Percentiles rank a stretch among this genome's conserved stretches.
These are phyloP conservation scores for Phlebopus sp. DNA, from an alignment of 1,284 basidiomycete genomes.

Conservation along the genomic window DNA sequence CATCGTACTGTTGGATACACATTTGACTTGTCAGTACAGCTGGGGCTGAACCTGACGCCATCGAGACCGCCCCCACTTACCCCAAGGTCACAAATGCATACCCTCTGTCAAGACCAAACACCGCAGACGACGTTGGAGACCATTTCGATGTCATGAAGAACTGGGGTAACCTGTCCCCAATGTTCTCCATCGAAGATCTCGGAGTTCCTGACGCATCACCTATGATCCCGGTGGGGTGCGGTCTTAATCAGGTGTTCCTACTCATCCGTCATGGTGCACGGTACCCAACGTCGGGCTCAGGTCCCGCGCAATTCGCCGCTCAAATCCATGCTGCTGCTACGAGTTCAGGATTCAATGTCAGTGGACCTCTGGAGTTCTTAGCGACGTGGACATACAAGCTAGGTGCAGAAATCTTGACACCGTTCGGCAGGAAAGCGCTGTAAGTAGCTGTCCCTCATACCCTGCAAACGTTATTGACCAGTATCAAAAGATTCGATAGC, in stretches of 20 bases:
- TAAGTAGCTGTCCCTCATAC: slow-evolving; percentile 23
- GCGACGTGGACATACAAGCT: slow-evolving; percentile 54
- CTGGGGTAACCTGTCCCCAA: slow-evolving; percentile 58
- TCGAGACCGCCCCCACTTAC: slow-evolving; percentile 42
- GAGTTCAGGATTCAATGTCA: slow-evolving; percentile 37
- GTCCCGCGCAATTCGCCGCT: slow-evolving; percentile 40
- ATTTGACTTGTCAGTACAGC: background rate
- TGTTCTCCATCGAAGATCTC: slow-evolving; percentile 54
- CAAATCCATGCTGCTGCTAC: slow-evolving; percentile 39
- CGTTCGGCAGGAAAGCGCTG: slow-evolving; percentile 54
- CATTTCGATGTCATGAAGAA: slow-evolving; percentile 39
- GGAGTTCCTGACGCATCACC: slow-evolving; percentile 51
- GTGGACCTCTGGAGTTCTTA: slow-evolving; percentile 50
- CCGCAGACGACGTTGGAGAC: slow-evolving; percentile 31
- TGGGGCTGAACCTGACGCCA: slow-evolving; percentile 39
- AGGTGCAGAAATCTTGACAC: slow-evolving; percentile 57
- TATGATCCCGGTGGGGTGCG: slow-evolving; percentile 22
- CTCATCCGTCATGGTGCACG: slow-evolving; percentile 57
- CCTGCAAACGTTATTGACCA: background rate
- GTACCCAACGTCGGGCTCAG: slow-evolving; percentile 44
- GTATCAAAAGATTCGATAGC: slow-evolving; percentile 40
- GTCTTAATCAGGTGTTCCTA: slow-evolving; percentile 45
- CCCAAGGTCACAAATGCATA: slow-evolving; percentile 37
- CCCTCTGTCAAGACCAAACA: slow-evolving; percentile 37
- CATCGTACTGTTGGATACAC: no score